Evolutionary conservation across 805 yeast species (phyloP), one percentile per base, ranked within the genome.

Genomic region (Blastobotrys terrestris): DNA sequence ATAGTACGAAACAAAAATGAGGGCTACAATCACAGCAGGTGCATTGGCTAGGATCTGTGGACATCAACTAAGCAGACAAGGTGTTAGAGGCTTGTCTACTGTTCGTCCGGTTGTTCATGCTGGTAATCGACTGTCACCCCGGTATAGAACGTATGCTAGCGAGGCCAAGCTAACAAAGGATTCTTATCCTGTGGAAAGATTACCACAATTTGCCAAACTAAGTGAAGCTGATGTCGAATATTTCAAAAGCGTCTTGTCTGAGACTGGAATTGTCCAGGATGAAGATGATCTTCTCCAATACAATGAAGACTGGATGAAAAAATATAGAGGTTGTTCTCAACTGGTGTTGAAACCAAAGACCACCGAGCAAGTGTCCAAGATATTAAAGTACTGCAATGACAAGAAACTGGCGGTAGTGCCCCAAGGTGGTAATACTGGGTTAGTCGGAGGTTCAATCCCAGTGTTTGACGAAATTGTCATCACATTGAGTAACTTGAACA

Each of bases 401-500:
- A 70, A 81, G 48, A 79, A 77, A 55, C 69, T 91, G 26, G 96
- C 97, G 0, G 81, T 91, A 47, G 96, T 89, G 7, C 97, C 98
- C 14, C 97, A 92, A 71, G 97, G 97, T 65, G 98, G 98, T 60
- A 91, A 92, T 70, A 92, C 97, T 1, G 97, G 97, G 22, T 77
- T 91, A 46, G 98, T 91, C 43, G 98, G 97, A 58, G 98, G 97
- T 3, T 85, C 96, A 3, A 80, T 84, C 16, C 97, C 97, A 0
- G 84, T 91, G 0, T 91, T 89, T 68, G 98, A 91, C 68, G 98
- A 91, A 70, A 80, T 91, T 48, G 78, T 91, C 20, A 60, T 91
- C 20, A 84, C 89, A 2, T 71, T 90, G 48, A 71, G 85, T 39
- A 78, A 77, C 62, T 62, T 92, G 74, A 88, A 88, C 75, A 78